Evolutionary conservation across 2,329 filamentous ascomycete species (phyloP), one percentile per base, ranked within the genome.

Genomic region (Nectriaceae sp.): DNA sequence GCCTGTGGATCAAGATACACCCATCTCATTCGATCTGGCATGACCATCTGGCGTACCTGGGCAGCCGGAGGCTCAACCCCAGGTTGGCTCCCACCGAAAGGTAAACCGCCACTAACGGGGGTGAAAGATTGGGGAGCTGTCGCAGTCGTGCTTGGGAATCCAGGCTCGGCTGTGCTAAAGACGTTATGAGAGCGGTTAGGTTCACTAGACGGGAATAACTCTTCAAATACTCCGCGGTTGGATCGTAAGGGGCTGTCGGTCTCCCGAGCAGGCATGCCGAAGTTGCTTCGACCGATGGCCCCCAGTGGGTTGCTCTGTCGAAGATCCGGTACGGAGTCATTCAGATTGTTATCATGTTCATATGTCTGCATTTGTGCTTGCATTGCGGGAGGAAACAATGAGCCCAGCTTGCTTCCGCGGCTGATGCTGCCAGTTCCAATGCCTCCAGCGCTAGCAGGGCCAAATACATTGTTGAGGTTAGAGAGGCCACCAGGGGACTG

Each of bases 11-110:
- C 94, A 44, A 95, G 85, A 66, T 99, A 99, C 16, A 97, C 93
- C 94, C 94, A 99, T 61, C 93, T 82, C 91, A 99, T 99, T 13
- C 95, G 82, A 68, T 99, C 94, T 2, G 94, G 94, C 94, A 99
- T 97, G 4, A 99, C 93, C 92, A 99, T 97, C 38, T 88, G 92
- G 15, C 90, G 86, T 55, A 90, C 80, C 55, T 91, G 87, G 41
- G 81, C 82, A 5, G 84, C 75, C n/a, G 83, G 78, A 13, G 83
- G 76, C 19, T 80, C 76, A 4, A 62, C 65, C 1, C 58, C 63
- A 10, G 69, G 59, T 19, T 72, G 61, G 21, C 67, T 70, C 8
- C 18, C 66, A 11, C 70, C 63, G 49, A 72, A 71, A 3, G 68
- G 58, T 21, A 72, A 38, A 5, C 67, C 62, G 21, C 68, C 67